Evolutionary conservation across 192 early-diverging fungal genomes (phyloP).

Genomic region (Backusella luteola): DNA sequence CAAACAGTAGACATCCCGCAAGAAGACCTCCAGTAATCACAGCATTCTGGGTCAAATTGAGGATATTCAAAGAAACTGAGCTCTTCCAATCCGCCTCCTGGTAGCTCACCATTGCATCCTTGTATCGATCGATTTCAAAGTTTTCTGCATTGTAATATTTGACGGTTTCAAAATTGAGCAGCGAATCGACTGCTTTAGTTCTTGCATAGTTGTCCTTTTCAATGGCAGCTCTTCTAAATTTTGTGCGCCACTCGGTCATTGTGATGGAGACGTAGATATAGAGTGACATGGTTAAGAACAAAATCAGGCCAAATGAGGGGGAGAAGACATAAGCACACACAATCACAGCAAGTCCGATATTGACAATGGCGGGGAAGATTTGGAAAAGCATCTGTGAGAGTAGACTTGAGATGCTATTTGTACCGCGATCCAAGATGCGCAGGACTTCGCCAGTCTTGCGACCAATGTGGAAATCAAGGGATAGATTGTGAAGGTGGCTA

Average conservation of each 20-base stretch:
- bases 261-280: conserved; percentile 82
- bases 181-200: conserved; percentile 86
- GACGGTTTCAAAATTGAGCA: conserved; percentile 98
- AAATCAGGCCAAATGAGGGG: conserved; percentile 76
- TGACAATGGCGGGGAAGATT: conserved; percentile 84
- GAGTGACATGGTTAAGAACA: conserved; percentile 82
- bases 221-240: conserved; percentile 79
- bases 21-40: conserved; percentile 85
- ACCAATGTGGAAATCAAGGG: conserved; percentile 89
- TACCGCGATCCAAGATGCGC: conserved; percentile 86
- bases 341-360: conserved; percentile 81
- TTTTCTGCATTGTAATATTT: conserved; percentile 94
- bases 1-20: conserved; percentile 78
- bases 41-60: conserved; percentile 86
- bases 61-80: conserved; percentile 67
- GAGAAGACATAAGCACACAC: conserved; percentile 69
- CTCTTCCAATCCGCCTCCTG: conserved; percentile 87
- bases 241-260: conserved; percentile 87
- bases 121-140: conserved; percentile 82
- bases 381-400: conserved; percentile 87
- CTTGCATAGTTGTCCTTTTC: conserved; percentile 84
- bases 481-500: conserved; percentile 83
- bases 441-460: conserved; percentile 95
- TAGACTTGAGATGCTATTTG: conserved; percentile 68
- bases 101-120: conserved; percentile 71